phyloP scores from a whole-genome alignment of 768 basidiomycete species.

The Trametes gibbosa region DNA sequence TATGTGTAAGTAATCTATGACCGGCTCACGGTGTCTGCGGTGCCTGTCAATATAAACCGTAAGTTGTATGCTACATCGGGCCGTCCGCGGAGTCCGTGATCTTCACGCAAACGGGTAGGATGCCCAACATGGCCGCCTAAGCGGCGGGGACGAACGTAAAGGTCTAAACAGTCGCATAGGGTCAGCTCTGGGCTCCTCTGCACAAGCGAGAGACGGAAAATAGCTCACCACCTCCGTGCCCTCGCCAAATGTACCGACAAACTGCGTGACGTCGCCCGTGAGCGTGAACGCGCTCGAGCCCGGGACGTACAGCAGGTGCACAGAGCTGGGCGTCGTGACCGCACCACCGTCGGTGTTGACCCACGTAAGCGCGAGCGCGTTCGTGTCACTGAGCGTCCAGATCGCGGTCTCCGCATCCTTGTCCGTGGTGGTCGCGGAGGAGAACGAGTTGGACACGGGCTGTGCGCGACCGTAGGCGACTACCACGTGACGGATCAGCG shows the following conservation, averaged over 20 bases:
- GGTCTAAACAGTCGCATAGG: background rate
- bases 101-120: background rate
- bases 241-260: background rate
- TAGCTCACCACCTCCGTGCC: conserved; percentile 3
- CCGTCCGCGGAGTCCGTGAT: background rate
- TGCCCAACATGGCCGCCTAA: background rate
- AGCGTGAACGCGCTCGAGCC: background rate
- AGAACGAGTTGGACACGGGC: conserved; percentile 20
- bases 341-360: conserved; percentile 19
- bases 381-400: conserved; percentile 16
- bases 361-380: conserved; percentile 15
- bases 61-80: background rate
- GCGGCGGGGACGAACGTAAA: background rate
- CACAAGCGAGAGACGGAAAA: background rate
- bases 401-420: conserved; percentile 23
- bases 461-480: conserved; percentile 3
- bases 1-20: no score
- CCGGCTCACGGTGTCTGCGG: no score
- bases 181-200: background rate
- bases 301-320: background rate
- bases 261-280: conserved; percentile 2
- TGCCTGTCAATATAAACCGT: no score
- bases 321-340: background rate
- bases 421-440: conserved; percentile 10
- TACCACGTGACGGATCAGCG: background rate